Percentiles rank a stretch among this genome's conserved stretches.
These are phyloP conservation scores for Phallus indusiatus DNA, from an alignment of 768 basidiomycete genomes.

Conservation along the genomic window DNA sequence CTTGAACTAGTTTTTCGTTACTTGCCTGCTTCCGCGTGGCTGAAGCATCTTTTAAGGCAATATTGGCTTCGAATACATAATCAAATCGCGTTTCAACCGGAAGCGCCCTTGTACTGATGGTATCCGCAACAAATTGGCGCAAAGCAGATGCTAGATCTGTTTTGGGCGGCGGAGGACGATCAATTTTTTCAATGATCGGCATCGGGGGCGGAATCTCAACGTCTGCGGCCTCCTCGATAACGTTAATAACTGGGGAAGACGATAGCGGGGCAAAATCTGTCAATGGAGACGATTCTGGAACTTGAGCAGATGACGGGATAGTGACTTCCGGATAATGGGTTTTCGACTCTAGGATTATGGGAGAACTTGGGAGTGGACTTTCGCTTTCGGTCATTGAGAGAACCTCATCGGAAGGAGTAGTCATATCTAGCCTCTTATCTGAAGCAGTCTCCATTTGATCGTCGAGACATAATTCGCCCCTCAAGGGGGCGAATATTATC, in stretches of 20 bases:
- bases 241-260: neutral
- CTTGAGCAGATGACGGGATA: neutral
- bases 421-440: neutral
- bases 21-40: conserved; percentile 11
- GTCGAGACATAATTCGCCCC: neutral
- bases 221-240: neutral
- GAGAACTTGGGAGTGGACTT: neutral
- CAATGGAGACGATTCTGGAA: conserved; percentile 6
- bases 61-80: conserved; percentile 56
- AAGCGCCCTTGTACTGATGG: conserved; percentile 50
- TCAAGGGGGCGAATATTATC: neutral
- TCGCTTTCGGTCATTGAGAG: neutral
- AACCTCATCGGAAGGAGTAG: neutral
- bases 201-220: neutral
- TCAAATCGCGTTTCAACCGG: conserved; percentile 52
- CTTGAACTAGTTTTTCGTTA: conserved; percentile 38
- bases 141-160: conserved; percentile 43
- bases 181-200: neutral
- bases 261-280: conserved; percentile 1
- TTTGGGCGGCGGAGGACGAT: neutral
- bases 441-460: neutral
- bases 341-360: neutral
- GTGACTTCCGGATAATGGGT: neutral
- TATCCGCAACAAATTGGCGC: conserved; percentile 51
- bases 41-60: conserved; percentile 26